These are phyloP conservation scores for Candida succiphila DNA, from an alignment of 805 yeast species.

Conservation along the genomic window DNA sequence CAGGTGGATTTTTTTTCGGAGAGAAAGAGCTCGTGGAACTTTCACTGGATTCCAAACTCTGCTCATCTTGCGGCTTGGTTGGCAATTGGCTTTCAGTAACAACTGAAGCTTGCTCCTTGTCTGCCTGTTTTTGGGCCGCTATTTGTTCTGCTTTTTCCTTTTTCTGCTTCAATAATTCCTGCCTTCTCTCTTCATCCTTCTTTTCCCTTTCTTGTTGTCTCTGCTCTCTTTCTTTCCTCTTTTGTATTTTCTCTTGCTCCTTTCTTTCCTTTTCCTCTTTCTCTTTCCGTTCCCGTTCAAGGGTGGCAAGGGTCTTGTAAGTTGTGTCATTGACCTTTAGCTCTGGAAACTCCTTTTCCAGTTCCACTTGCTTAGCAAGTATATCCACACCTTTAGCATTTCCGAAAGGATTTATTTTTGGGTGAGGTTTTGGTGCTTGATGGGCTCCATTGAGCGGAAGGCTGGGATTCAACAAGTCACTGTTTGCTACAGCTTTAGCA, in stretches of 20 bases:
- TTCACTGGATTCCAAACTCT: too few species aligned
- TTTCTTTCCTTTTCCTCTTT: slow-evolving; percentile 1
- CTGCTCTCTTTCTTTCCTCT: slow-evolving; percentile 2
- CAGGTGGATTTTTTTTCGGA: too few species aligned
- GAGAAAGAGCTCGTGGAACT: too few species aligned
- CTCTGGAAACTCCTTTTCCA: slow-evolving; percentile 38
- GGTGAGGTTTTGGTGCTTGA: slow-evolving; percentile 9
- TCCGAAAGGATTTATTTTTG: slow-evolving; percentile 66
- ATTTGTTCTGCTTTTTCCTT: background rate
- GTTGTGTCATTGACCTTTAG: slow-evolving; percentile 37
- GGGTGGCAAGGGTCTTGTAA: slow-evolving; percentile 18
- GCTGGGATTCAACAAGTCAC: background rate
- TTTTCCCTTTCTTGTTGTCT: slow-evolving; percentile 1
- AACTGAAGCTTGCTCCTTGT: background rate
- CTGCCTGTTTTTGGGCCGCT: background rate
- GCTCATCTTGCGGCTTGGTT: too few species aligned
- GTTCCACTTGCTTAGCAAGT: slow-evolving; percentile 49
- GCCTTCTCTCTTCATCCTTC: background rate
- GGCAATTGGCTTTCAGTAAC: too few species aligned
- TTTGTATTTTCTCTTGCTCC: background rate
- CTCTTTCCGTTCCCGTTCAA: slow-evolving; percentile 8
- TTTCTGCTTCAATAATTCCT: background rate
- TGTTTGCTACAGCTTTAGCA: slow-evolving; percentile 56
- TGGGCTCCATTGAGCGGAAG: slow-evolving; percentile 8
- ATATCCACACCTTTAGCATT: slow-evolving; percentile 81